phyloP scores from a whole-genome alignment of 768 basidiomycete species.

The Rhizopogon roseolus region DNA sequence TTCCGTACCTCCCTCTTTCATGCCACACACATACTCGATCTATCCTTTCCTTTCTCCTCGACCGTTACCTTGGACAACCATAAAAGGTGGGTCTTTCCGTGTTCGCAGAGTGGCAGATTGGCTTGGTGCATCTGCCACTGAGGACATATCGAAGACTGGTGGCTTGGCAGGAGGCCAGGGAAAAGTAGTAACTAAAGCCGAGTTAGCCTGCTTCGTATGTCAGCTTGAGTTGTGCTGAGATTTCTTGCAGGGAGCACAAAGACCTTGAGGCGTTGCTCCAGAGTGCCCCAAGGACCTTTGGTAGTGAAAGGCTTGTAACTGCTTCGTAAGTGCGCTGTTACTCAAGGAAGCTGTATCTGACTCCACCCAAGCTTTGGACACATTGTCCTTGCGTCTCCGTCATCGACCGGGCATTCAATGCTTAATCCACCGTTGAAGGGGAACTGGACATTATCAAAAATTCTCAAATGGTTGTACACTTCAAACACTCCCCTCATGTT shows the following conservation, averaged over 20 bases:
- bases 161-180: slow-evolving; percentile 34
- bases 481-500: slow-evolving; percentile 35
- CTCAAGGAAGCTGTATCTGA: neutral
- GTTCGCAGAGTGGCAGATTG: slow-evolving; percentile 61
- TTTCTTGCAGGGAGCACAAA: neutral
- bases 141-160: slow-evolving; percentile 31
- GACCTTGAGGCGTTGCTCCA: neutral
- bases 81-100: slow-evolving; percentile 45
- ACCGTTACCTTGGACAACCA: slow-evolving; percentile 43
- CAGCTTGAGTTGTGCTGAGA: neutral
- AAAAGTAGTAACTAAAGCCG: slow-evolving; percentile 26
- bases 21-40: slow-evolving; percentile 46
- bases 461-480: slow-evolving; percentile 42
- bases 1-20: slow-evolving; percentile 21
- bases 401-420: slow-evolving; percentile 24
- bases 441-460: slow-evolving; percentile 31
- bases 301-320: slow-evolving; percentile 20
- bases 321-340: slow-evolving; percentile 35
- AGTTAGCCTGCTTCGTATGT: slow-evolving; percentile 24
- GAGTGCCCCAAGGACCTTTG: neutral
- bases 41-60: slow-evolving; percentile 61
- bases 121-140: slow-evolving; percentile 34
- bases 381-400: slow-evolving; percentile 41
- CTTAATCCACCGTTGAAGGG: slow-evolving; percentile 42
- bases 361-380: slow-evolving; percentile 49